Percentiles rank a stretch among this genome's conserved stretches.
Evolutionary conservation across 768 basidiomycete genomes (phyloP).

Genomic region (Collybiopsis confluens): DNA sequence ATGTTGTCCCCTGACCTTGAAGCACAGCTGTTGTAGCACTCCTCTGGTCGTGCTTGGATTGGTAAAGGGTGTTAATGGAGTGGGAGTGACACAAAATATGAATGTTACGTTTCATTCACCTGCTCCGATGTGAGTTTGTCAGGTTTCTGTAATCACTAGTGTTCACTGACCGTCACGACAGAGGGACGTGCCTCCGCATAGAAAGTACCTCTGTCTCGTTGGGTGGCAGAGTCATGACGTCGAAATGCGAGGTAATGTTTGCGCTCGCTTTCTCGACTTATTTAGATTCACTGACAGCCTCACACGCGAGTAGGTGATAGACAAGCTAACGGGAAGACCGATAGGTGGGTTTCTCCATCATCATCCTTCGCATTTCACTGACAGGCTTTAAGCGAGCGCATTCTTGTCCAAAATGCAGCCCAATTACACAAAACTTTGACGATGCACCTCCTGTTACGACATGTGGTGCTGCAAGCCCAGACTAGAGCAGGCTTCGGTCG

Average conservation of each 20-base stretch:
- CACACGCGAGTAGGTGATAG: constrained; percentile 42
- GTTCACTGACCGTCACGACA: constrained; percentile 21
- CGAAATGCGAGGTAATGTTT: constrained; percentile 60
- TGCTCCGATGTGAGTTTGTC: constrained; percentile 47
- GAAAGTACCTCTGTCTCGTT: constrained; percentile 61
- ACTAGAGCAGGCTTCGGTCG: no score
- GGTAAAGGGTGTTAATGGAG: constrained; percentile 57
- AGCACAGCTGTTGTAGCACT: constrained; percentile 59
- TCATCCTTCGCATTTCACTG: no score
- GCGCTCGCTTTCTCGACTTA: neutral
- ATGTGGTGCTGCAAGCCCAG: no score
- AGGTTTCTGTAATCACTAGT: neutral
- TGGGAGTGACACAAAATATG: constrained; percentile 72
- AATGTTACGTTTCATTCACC: constrained; percentile 69
- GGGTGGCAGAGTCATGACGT: constrained; percentile 67
- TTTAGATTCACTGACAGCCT: neutral
- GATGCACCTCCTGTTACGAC: neutral
- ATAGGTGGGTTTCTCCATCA: constrained; percentile 19
- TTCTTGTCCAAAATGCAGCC: constrained; percentile 77
- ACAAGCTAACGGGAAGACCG: constrained; percentile 53
- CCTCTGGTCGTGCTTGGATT: constrained; percentile 66
- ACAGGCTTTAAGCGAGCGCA: constrained; percentile 14
- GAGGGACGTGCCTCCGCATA: constrained; percentile 57
- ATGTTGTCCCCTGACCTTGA: neutral
- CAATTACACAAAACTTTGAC: constrained; percentile 38